Base-by-base conservation (phyloP, 2,329 filamentous ascomycete genomes). In the Byssoonygena ceratinophila region DNA sequence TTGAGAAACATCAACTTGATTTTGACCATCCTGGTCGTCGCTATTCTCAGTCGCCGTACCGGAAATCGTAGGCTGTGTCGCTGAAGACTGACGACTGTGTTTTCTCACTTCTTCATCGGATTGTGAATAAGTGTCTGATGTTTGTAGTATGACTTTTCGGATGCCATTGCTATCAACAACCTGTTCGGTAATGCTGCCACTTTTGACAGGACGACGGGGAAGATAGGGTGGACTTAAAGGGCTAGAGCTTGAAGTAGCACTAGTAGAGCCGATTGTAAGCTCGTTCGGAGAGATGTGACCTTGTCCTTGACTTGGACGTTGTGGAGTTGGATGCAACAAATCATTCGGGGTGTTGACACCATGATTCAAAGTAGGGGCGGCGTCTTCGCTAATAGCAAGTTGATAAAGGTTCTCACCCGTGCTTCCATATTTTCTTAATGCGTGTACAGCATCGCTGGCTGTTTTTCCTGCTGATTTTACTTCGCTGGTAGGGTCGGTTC, bases 171-270 rank as follows among this genome's bases (percentile, higher is more conserved):
- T 74, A 61, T 90, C 83, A 52, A 89, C 72, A n/a, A 86, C 73
- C 55, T 85, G 86, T 67, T 90, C 85, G 0, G 85, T 88, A 60
- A 90, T 87, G 64, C 83, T 87, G 25, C 86, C 85, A 59, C 82
- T 87, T 53, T 84, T 76, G 4, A 82, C 81, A 3, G 75, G 72
- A 7, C 76, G 73, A 31, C 71, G 71, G 46, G 68, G 68, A 16
- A 64, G 61, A 36, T 69, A 69, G 25, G 58, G 68, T 61, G 58
- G 64, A 51, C 59, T 65, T 53, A 41, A 47, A 36, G 18, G 46
- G 46, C 12, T 44, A 2, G 50, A 41, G 18, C 32, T 39, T 11
- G 29, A 20, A n/a, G 40, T 46, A 12, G 29, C 41, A 52, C 36
- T 46, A 3, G 29, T 31, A 22, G 40, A 39, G 18, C 34, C 34